phyloP scores from a whole-genome alignment of 768 basidiomycete species.

The Baorangia bicolor region DNA sequence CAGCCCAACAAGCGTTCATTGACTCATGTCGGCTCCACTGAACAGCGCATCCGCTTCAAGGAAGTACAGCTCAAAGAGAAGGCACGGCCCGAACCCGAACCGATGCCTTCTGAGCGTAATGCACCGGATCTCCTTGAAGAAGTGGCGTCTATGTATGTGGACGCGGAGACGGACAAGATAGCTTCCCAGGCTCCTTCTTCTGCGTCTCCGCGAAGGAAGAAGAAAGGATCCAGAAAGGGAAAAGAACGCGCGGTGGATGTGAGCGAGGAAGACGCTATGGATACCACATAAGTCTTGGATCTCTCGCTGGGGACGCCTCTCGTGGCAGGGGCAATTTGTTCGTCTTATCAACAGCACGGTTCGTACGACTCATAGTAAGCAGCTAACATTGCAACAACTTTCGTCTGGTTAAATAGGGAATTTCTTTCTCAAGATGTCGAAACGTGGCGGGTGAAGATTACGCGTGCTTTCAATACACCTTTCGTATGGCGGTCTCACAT shows the following conservation, averaged over 20 bases:
- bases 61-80: constrained; percentile 57
- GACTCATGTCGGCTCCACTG: constrained; percentile 57
- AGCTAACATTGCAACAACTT: neutral
- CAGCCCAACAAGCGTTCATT: constrained; percentile 53
- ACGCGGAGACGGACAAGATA: constrained; percentile 6
- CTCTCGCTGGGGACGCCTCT: neutral
- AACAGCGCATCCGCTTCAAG: constrained; percentile 69
- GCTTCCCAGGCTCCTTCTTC: neutral
- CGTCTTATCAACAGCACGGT: neutral
- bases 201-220: constrained; percentile 12
- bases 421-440: neutral
- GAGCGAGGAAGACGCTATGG: constrained; percentile 18
- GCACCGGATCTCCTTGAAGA: constrained; percentile 18
- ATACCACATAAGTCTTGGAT: constrained; percentile 7
- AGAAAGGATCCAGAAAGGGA: constrained; percentile 21
- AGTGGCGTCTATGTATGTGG: constrained; percentile 18
- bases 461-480: neutral
- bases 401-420: neutral
- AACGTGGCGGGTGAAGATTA: neutral
- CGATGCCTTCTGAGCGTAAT: constrained; percentile 2
- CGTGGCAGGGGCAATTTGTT: neutral
- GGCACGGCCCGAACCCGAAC: constrained; percentile 33
- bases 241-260: constrained; percentile 27
- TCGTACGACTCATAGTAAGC: neutral
- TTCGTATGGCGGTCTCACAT: neutral